Evolutionary conservation across 352 stramenopile genomes (phyloP).

Genomic region (Phytophthora uliginosa): DNA sequence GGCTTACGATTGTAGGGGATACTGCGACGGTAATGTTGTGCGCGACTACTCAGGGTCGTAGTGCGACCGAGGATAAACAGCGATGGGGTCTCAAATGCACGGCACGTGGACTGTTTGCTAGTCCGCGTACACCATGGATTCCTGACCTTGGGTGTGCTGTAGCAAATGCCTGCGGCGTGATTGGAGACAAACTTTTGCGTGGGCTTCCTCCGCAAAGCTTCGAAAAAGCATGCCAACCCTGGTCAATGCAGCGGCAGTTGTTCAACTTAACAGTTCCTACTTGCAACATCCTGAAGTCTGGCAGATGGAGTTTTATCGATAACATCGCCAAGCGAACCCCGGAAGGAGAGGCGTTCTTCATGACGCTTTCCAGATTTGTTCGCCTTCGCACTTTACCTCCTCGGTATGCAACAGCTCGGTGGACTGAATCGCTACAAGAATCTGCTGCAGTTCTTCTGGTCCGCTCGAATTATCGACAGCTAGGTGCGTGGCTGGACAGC

Average conservation of each 20-base stretch:
- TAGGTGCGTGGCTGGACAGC: conserved; percentile 23
- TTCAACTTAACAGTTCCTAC: conserved; percentile 31
- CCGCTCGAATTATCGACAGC: conserved; percentile 18
- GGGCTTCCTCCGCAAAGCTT: conserved; percentile 36
- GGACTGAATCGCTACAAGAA: conserved; percentile 33
- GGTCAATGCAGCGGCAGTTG: conserved; percentile 31
- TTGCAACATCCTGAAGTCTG: conserved; percentile 25
- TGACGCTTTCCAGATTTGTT: conserved; percentile 26
- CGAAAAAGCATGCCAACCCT: conserved; percentile 45
- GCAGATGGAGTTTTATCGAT: conserved; percentile 31
- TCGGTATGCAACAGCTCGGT: conserved; percentile 25
- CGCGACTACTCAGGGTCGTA: conserved; percentile 64
- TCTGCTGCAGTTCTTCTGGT: conserved; percentile 36
- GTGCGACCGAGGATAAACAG: conserved; percentile 47
- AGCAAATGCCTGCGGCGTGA: conserved; percentile 44
- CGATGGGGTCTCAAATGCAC: conserved; percentile 74
- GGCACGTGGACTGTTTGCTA: conserved; percentile 52
- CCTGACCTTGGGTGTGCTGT: conserved; percentile 40
- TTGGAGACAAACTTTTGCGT: conserved; percentile 54
- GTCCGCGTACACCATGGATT: conserved; percentile 33
- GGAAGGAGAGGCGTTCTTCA: conserved; percentile 33
- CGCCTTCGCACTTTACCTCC: conserved; percentile 29
- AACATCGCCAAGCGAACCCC: conserved; percentile 31
- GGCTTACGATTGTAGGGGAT: conserved; percentile 69
- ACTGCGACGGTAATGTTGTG: conserved; percentile 78